Base-by-base conservation (phyloP, 1,284 basidiomycete genomes). In the Ustilago shanxiensis region DNA sequence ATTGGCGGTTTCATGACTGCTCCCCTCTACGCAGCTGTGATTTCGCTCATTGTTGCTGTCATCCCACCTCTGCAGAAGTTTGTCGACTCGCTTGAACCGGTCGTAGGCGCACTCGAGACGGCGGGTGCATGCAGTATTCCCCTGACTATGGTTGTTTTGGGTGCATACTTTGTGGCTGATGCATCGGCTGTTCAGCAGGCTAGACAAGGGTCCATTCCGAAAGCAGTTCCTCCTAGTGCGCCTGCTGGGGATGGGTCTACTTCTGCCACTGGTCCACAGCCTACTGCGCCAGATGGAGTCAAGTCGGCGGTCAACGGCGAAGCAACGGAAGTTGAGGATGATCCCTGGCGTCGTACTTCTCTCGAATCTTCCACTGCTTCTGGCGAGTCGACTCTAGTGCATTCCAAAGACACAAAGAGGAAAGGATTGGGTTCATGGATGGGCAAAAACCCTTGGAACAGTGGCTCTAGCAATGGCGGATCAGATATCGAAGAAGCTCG, bases 71-170 rank as follows among this genome's bases (percentile, higher is more conserved):
- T 96, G 14, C 87, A 88, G 69, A 60, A 72, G 41, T 72, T 79
- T 18, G 59, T 88, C 52, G 83, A 86, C 50, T 68, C 83, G 44
- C 49, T 86, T 20, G 80, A 84, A 63, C 86, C 87, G 6, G 68
- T 88, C 13, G 85, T 87, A n/a, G 87, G 87, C 37, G 87, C 87
- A n/a, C 81, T 88, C 47, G 81, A 85, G 57, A 86, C 83, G 37
- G 82, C 87, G 10, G 87, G 87, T 22, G 83, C 84, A 9, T 87
- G 87, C 74, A 69, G 81, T 84, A 87, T 98, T 75, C 95, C 95
- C 0, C 85, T 97, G 26, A 97, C 95, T 2, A 88, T 98, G 41
- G 90, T 98, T 68, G 94, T 97, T 9, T 91, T 98, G 49, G 95
- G 95, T 18, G 94, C 93, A 8, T 97, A 95, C 88, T 97, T 97